phyloP scores from a whole-genome alignment of 352 stramenopile species.

The Phytophthora fragariaefolia region DNA sequence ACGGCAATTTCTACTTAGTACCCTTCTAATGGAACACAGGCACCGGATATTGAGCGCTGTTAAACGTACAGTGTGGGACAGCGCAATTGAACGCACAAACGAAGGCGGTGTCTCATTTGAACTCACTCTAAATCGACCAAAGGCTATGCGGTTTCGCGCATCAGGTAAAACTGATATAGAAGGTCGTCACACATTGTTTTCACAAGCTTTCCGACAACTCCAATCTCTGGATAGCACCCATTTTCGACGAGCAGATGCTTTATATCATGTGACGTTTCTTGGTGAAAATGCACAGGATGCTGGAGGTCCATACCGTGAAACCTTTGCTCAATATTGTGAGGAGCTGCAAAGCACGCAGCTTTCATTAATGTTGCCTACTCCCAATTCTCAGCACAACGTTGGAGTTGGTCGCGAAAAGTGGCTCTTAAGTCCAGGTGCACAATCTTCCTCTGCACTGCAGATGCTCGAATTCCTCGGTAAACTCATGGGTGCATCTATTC shows the following conservation, averaged over 20 bases:
- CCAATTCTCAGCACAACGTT: slow-evolving; percentile 91
- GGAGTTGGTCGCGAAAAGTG: slow-evolving; percentile 90
- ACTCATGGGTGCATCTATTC: slow-evolving; percentile 88
- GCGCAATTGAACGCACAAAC: slow-evolving; percentile 63
- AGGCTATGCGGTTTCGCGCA: slow-evolving; percentile 81
- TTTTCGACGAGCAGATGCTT: slow-evolving; percentile 67
- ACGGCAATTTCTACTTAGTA: slow-evolving; percentile 35
- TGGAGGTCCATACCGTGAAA: slow-evolving; percentile 88
- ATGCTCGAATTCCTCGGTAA: slow-evolving; percentile 95
- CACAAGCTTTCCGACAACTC: slow-evolving; percentile 86
- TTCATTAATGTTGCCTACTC: slow-evolving; percentile 89
- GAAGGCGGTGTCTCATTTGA: slow-evolving; percentile 53
- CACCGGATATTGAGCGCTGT: slow-evolving; percentile 76
- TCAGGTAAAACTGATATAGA: slow-evolving; percentile 64
- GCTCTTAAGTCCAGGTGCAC: slow-evolving; percentile 86
- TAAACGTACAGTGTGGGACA: slow-evolving; percentile 79
- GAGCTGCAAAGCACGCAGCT: slow-evolving; percentile 81
- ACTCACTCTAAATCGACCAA: slow-evolving; percentile 82
- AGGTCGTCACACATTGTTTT: slow-evolving; percentile 78
- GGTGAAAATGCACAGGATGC: slow-evolving; percentile 89
- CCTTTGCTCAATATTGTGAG: slow-evolving; percentile 82
- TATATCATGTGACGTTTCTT: slow-evolving; percentile 89
- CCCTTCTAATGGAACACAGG: slow-evolving; percentile 53
- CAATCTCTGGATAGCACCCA: slow-evolving; percentile 66
- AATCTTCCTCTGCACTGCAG: slow-evolving; percentile 48